Base-by-base conservation (phyloP, 371 early-diverging fungal genomes). In the Lichtheimia ramosa region DNA sequence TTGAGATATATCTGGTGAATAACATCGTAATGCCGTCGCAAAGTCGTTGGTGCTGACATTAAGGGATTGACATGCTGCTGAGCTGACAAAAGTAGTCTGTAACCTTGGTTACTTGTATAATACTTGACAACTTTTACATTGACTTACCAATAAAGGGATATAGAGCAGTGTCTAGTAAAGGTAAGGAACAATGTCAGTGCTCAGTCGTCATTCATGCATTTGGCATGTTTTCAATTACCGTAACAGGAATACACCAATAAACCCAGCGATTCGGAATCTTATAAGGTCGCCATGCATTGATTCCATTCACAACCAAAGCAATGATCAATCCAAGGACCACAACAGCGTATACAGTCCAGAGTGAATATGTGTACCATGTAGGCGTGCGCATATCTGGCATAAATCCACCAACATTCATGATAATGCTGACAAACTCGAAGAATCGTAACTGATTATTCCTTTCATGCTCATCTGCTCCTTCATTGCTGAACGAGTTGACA, bases 41-140 rank as follows among this genome's bases (percentile, higher is more conserved):
- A 67, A 73, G 7, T 77, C 72, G 54, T 75, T 76, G 4, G 65
- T 63, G 3, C 70, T 59, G 12, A 73, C 62, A 59, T 79, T 79
- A 7, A 79, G 69, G 0, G 82, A 83, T 51, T 83, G 85, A 53
- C 85, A 83, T 1, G 85, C 83, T 3, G 83, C 83, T 6, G 85
- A 85, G 6, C 83, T 81, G 4, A 85, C 77, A 65, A 85, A 85
- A 0, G 82, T 83, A 3, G 83, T 83, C 71, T 73, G 62, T 34
- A 8, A 34, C 10, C 28, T 28, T 25, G 25, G 7, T 3, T 28
- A 28, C 28, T 28, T 28, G 28, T 3, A 1, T 28, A 34, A 8
- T 34, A 2, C 34, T 34, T 34, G 10, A 34, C 1, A 10, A 10
- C n/a, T 8, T 28, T 7, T 14, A 16, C 13, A 46, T 20, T 28